Conservation (phyloP, 2,329 filamentous ascomycete genomes). For the Xylaria sp. region DNA sequence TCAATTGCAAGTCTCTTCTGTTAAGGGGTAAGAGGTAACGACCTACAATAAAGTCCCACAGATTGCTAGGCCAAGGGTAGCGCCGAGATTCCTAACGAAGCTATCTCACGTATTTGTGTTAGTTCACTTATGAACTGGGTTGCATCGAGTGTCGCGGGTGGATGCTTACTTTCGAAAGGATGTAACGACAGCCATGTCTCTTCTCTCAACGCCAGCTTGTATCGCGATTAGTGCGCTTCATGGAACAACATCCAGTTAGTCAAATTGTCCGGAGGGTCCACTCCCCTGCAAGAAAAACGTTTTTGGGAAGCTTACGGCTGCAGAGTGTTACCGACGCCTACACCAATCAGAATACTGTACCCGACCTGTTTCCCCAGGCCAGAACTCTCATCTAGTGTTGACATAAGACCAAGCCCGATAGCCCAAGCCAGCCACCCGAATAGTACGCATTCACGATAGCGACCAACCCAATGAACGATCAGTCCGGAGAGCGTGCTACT, state of each 20-base stretch:
- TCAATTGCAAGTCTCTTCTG: not conserved
- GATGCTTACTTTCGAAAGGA: not conserved
- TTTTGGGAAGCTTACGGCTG: not conserved
- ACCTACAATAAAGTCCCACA: not conserved
- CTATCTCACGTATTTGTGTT: not conserved
- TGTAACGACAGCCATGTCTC: not conserved
- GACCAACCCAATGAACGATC: slow-evolving; percentile 62
- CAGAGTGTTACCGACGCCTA: not conserved
- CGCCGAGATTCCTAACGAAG: not conserved
- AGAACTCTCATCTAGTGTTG: not conserved
- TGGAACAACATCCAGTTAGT: not conserved
- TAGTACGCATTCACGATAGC: slow-evolving; percentile 65
- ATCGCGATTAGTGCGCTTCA: not conserved
- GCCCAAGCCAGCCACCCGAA: slow-evolving; percentile 53
- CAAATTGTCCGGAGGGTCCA: not conserved
- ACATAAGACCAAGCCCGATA: not conserved
- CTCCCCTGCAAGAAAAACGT: not conserved
- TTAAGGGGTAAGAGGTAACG: not conserved
- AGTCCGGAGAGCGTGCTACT: slow-evolving; percentile 64
- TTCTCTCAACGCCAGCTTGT: not conserved
- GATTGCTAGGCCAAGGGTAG: not conserved
- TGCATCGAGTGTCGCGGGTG: not conserved
- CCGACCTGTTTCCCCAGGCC: not conserved
- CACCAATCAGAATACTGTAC: not conserved
- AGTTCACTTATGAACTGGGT: not conserved